Percentiles rank a stretch among this genome's conserved stretches.
Conservation (phyloP, 1,284 basidiomycete genomes). For the Limonomyces culmigenus region DNA sequence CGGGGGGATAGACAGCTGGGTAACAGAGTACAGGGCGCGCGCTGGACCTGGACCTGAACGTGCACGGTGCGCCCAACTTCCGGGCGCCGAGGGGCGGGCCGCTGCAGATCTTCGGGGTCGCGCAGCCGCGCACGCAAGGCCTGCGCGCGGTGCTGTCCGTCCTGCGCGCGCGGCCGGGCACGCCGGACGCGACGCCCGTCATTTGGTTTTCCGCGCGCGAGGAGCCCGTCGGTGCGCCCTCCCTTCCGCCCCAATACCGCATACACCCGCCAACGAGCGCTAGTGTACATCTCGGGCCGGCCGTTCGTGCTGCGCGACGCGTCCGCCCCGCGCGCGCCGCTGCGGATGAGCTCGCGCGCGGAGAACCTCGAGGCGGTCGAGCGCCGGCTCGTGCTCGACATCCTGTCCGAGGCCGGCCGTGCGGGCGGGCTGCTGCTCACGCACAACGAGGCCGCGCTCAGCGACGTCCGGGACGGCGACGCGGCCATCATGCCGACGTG, state of each 20-base stretch:
- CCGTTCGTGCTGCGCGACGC: conserved; percentile 95
- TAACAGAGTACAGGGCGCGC: conserved; percentile 44
- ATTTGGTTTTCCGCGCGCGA: conserved; percentile 79
- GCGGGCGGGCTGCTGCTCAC: conserved; percentile 87
- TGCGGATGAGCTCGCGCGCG: conserved; percentile 80
- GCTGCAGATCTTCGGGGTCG: conserved; percentile 84
- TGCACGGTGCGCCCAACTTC: conserved; percentile 95
- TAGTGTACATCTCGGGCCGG: conserved; percentile 83
- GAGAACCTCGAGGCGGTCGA: conserved; percentile 96
- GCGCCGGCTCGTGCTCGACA: conserved; percentile 79
- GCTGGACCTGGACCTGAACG: conserved; percentile 78
- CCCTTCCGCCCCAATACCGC: conserved; percentile 2
- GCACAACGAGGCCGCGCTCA: conserved; percentile 59
- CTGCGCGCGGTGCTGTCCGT: conserved; percentile 84
- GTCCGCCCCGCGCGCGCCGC: conserved; percentile 65
- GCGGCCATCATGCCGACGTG: conserved; percentile 86
- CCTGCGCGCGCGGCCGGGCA: conserved; percentile 61
- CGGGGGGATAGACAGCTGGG: not conserved
- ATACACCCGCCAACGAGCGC: conserved; percentile 6
- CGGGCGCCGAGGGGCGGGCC: conserved; percentile 61
- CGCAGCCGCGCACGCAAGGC: conserved; percentile 90
- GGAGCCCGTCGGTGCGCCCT: conserved; percentile 54
- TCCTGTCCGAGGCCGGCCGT: conserved; percentile 77
- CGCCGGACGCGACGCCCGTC: conserved; percentile 44
- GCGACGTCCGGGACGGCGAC: conserved; percentile 51